A percentile compares a stretch with the other conserved stretches of the same genome.
Evolutionary conservation across 257 asterid genomes (phyloP).

Genomic region (Przewalskia tangutica): DNA sequence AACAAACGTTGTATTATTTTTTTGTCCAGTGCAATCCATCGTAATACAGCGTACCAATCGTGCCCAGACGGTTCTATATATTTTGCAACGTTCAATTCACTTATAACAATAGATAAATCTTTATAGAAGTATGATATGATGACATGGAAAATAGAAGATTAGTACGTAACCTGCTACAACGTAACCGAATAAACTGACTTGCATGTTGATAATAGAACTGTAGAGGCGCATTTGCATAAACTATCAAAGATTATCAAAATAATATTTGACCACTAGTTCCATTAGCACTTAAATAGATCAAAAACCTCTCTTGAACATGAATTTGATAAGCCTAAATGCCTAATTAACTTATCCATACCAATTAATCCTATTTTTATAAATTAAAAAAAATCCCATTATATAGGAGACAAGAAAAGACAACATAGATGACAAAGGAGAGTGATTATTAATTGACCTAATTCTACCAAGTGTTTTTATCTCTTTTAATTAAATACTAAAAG

Average conservation of each 20-base stretch:
- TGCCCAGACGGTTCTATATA: neutral
- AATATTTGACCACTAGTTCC: neutral
- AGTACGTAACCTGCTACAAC: neutral
- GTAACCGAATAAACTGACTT: neutral
- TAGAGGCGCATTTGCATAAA: neutral
- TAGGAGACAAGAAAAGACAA: neutral
- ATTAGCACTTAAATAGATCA: neutral
- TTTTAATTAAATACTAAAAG: too few species aligned
- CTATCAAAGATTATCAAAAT: neutral
- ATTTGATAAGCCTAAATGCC: neutral
- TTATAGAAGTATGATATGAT: neutral
- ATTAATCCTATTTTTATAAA: neutral
- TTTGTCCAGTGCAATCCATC: too few species aligned
- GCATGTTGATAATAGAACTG: neutral
- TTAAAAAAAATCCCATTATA: neutral
- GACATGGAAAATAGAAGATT: neutral
- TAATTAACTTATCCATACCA: neutral
- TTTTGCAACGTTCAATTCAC: neutral
- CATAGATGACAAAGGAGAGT: neutral
- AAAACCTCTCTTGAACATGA: neutral
- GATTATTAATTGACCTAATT: neutral
- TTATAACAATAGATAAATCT: neutral
- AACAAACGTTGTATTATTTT: too few species aligned
- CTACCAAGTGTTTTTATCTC: neutral
- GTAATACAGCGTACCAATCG: too few species aligned